phyloP scores from a whole-genome alignment of 768 basidiomycete species.

The Lentinus tigrinus region DNA sequence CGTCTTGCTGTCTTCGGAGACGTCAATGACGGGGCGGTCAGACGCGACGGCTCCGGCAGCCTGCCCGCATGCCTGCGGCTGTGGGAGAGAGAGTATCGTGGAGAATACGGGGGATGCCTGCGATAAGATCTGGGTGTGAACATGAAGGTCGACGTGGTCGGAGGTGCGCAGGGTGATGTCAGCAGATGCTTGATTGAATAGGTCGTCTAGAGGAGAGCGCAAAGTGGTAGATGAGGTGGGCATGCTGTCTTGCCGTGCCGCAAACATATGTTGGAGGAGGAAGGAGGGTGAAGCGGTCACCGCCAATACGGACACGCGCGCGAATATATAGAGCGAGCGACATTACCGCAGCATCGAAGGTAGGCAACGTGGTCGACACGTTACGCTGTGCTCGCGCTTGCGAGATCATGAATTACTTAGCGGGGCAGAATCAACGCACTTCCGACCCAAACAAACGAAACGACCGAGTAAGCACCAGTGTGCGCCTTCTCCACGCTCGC shows the following conservation, averaged over 20 bases:
- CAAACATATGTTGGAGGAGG: too few relatives aligned
- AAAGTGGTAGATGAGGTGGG: too few relatives aligned
- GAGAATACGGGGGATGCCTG: conserved; percentile 59
- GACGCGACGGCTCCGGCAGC: neutral
- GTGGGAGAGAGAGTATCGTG: conserved; percentile 53
- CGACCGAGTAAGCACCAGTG: too few relatives aligned
- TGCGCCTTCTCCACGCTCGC: too few relatives aligned
- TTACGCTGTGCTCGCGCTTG: neutral
- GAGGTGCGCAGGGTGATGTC: conserved; percentile 51
- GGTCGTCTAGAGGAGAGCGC: neutral
- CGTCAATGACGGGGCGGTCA: conserved; percentile 21
- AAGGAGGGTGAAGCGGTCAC: too few relatives aligned
- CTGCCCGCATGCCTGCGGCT: conserved; percentile 22
- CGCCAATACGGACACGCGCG: too few relatives aligned
- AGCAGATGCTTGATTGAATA: conserved; percentile 46
- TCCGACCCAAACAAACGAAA: too few relatives aligned
- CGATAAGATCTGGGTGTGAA: conserved; percentile 54
- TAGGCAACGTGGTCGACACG: too few relatives aligned
- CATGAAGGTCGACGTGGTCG: conserved; percentile 48
- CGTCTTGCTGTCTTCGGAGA: conserved; percentile 27
- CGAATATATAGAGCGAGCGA: too few relatives aligned
- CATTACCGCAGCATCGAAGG: too few relatives aligned
- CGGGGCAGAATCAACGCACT: too few relatives aligned
- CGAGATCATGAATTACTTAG: neutral
- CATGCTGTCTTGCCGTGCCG: too few relatives aligned